Evolutionary conservation across 164 flowering plant genomes (phyloP), one percentile per base, ranked within the genome.

Genomic region (Litsea cubeba): DNA sequence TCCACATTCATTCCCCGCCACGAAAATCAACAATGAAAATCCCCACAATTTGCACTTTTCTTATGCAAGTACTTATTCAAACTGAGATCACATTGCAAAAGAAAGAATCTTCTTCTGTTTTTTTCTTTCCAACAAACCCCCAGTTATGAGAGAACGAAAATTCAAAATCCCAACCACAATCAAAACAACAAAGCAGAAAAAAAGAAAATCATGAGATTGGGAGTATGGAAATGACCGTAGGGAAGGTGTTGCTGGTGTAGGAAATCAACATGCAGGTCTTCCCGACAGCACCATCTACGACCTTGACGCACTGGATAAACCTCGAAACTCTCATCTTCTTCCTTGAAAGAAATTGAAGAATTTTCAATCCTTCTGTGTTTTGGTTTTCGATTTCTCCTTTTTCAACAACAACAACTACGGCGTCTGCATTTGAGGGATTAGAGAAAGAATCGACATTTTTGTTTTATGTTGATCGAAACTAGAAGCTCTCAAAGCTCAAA

Each of bases 201-300:
- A 1, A 35, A 35, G 7, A 8, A 8, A 40, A 5, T 5, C 2
- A 40, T 40, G 46, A 40, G 46, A 40, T 5, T 40, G 46, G 46
- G 11, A 68, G 7, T 12, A 8, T 14, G 54, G 24, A 65, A 68
- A 84, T 80, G 26, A 90, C 95, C 76, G 95, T 90, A 18, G 95
- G 95, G 74, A 90, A 90, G 74, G 91, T 89, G 80, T 89, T 89
- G 89, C 93, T 89, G 72, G 93, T 88, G 79, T 88, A 91, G 60
- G 95, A 91, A 74, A 91, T 91, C 66, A 91, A 86, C 93, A 91
- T 86, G 77, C 95, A 90, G 74, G 95, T 90, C 82, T 90, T 90
- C 26, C 93, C 92, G 22, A 91, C 96, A 68, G 92, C 96, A n/a
- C 92, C 93, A 62, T 91, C 96, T 8, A 93, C 96, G 40, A 91